Base-by-base conservation (phyloP, 139 green algal genomes). In the Chlorella sp. region DNA sequence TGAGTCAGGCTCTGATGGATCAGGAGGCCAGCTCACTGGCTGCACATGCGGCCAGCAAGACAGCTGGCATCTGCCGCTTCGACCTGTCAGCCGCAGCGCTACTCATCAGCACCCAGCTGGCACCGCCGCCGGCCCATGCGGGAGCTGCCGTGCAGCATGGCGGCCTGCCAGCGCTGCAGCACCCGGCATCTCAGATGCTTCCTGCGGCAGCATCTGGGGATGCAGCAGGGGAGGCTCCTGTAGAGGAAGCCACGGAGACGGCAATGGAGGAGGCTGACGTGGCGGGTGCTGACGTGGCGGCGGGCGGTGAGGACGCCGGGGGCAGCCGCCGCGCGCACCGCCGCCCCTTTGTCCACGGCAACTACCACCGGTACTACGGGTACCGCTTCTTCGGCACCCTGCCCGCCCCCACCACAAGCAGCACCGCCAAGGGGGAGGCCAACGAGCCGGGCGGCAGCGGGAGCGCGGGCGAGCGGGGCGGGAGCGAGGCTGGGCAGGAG, bases 361-460 rank as follows among this genome's bases (percentile, higher is more conserved):
- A 98, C 92, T 98, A 98, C 86, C 94, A 96, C 85, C 90, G 95
- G 0, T 98, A 98, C 91, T 98, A 98, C 86, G 95, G 96, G 19
- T 98, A 98, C 91, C 91, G 96, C 64, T 81, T 78, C 61, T 86
- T 79, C n/a, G 57, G 57, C 16, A 76, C 34, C 60, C 75, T 81
- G n/a, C 34, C 75, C 24, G 34, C 71, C 71, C 34, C 12, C 24
- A 34, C 30, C 71, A 37, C 37, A 32, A 30, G 42, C 42, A 64
- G 79, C 79, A 64, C 19, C 28, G 42, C 42, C 48, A 53, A 39
- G 24, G 78, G 16, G 71, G 0, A 78, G 2, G 71, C 2, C 71
- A 28, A 14, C 64, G 64, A 26, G 48, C 48, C 48, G 48, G 9
- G 48, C 9, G 48, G 48, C 48, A 57, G 48, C 48, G 48, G 48